Evolutionary conservation across 768 basidiomycete species (phyloP), one percentile per base, ranked within the genome.

Genomic region (Suillus clintonianus): DNA sequence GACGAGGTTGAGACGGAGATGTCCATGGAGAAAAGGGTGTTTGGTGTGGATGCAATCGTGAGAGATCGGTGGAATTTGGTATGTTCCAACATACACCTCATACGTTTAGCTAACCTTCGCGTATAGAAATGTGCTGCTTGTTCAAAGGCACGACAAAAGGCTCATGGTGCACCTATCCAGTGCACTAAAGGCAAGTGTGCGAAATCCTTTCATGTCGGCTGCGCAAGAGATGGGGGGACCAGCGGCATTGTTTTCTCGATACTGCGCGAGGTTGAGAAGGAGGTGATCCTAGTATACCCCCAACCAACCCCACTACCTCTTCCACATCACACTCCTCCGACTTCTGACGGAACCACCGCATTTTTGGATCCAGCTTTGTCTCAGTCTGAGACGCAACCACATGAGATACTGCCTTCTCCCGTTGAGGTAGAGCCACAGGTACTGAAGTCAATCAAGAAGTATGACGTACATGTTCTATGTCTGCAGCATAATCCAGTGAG

Each of bases 101-200:
- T 17, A 57, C 24, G 24, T 39, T 41, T 41, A 19, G 24, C 24
- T 41, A 24, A 66, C 39, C 54, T 15, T 37, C 57, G 27, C 45
- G 36, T n/a, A 2, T 62, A 98, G 95, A 97, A 97, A 90, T 99
- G 97, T 74, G 84, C 88, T 8, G 85, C 88, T 0, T 98, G 96
- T 73, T 81, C 83, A n/a, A 93, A 89, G 74, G 83, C 78, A 48
- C 82, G 83, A 39, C 75, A 80, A 13, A 92, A 89, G 70, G 80
- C 78, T 0, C 93, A 92, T 65, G 93, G 90, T 19, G 92, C 90
- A 1, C 90, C 90, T 30, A 88, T 97, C 30, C 96, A 98, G 72
- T 98, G 96, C 73, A 92, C 93, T 17, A 94, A 92, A 75, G 95
- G 95, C 51, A 97, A 95, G 78, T 98, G 96, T 69, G 83, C 92